Percentiles rank a stretch among this genome's conserved stretches.
phyloP scores from a whole-genome alignment of 805 yeast species.

The Cyberlindnera amylophila region DNA sequence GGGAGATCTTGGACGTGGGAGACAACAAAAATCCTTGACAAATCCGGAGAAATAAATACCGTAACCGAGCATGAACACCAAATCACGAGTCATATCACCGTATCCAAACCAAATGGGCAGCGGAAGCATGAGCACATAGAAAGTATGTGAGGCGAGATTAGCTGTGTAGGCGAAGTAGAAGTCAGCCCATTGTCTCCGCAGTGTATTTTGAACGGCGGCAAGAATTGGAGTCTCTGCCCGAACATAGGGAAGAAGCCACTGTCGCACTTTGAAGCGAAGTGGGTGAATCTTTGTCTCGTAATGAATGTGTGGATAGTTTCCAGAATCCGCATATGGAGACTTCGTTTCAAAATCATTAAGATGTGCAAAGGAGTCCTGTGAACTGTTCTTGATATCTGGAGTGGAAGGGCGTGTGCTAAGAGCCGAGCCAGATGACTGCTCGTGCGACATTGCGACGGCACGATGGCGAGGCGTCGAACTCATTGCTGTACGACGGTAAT shows the following conservation, averaged over 20 bases:
- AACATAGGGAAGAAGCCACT: constrained; percentile 49
- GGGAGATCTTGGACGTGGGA: constrained; percentile 91
- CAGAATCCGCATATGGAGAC: constrained; percentile 54
- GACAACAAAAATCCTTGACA: constrained; percentile 78
- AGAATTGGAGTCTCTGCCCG: constrained; percentile 62
- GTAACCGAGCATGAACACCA: constrained; percentile 59
- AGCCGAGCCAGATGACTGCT: neutral
- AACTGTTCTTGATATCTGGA: constrained; percentile 3
- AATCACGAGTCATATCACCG: constrained; percentile 54
- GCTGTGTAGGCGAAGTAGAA: constrained; percentile 84
- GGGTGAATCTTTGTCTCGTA: constrained; percentile 58
- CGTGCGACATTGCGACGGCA: neutral
- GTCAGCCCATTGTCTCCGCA: constrained; percentile 55
- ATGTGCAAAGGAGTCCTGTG: constrained; percentile 25
- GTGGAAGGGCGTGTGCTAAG: constrained; percentile 9
- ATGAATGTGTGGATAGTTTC: constrained; percentile 63
- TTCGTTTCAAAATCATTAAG: constrained; percentile 26
- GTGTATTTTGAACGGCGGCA: constrained; percentile 47
- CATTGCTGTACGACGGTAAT: too few relatives aligned
- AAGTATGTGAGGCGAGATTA: constrained; percentile 87
- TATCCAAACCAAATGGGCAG: constrained; percentile 79
- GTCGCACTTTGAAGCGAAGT: constrained; percentile 51
- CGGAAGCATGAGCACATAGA: constrained; percentile 87
- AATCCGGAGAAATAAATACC: constrained; percentile 66
- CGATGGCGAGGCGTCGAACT: constrained; percentile 1